Conservation (phyloP, 2,329 filamentous ascomycete genomes). For the Aspergillus costaricaensis region DNA sequence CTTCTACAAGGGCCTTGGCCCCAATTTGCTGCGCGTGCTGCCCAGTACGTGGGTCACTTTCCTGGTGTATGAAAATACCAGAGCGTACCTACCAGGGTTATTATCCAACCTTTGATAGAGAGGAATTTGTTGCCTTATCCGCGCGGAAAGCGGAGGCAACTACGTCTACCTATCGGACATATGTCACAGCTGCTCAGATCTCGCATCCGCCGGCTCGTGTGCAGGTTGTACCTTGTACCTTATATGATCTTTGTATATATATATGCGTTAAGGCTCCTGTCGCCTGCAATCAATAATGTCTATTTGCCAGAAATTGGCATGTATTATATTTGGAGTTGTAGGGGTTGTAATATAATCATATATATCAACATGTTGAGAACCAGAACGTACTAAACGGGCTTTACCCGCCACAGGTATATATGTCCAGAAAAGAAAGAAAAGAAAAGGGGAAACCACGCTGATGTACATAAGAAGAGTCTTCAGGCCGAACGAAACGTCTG, state of each 20-base stretch:
- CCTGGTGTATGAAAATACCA: conserved; percentile 93
- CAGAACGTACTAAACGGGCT: not conserved
- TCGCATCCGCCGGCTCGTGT: no score
- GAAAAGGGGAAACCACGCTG: not conserved
- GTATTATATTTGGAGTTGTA: not conserved
- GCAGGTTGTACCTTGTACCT: no score
- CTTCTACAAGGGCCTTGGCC: conserved; percentile 89
- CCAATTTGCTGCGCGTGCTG: conserved; percentile 86
- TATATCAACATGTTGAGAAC: not conserved
- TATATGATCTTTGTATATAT: not conserved
- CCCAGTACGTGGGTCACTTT: conserved; percentile 97
- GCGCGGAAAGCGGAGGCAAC: not conserved
- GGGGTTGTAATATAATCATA: not conserved
- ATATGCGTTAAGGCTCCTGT: not conserved
- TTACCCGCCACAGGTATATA: not conserved
- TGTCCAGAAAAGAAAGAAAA: not conserved
- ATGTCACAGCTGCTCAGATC: no score
- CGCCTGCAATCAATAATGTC: not conserved
- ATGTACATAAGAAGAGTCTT: not conserved
- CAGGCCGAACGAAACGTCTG: not conserved
- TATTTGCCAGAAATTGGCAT: not conserved
- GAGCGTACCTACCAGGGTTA: conserved; percentile 64
- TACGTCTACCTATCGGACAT: conserved; percentile 1
- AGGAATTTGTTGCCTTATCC: not conserved
- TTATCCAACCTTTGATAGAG: not conserved